These are phyloP conservation scores for Aspergillus asperescens DNA, from an alignment of 495 filamentous ascomycete species.

Conservation along the genomic window DNA sequence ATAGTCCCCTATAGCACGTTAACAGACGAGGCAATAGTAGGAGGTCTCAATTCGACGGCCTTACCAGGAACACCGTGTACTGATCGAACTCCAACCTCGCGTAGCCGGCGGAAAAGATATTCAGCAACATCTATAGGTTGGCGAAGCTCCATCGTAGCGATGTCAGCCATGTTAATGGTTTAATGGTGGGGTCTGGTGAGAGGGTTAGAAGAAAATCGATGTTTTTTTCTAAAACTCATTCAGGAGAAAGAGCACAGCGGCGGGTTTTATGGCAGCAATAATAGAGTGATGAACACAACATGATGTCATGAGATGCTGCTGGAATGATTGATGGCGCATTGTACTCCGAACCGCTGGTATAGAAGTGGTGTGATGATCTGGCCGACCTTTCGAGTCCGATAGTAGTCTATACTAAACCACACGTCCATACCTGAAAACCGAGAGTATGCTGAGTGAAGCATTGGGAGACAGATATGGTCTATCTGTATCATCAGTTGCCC, in stretches of 20 bases:
- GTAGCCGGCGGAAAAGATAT: slow-evolving; percentile 60
- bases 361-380: background rate
- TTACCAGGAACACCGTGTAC: slow-evolving; percentile 61
- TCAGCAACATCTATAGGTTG: slow-evolving; percentile 54
- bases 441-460: background rate
- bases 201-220: background rate
- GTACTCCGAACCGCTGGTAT: background rate
- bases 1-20: slow-evolving; percentile 32
- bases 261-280: background rate
- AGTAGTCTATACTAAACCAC: background rate
- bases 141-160: slow-evolving; percentile 49
- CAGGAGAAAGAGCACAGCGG: background rate
- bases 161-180: slow-evolving; percentile 45
- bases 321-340: background rate
- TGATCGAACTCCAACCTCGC: slow-evolving; percentile 54
- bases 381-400: background rate
- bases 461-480: background rate
- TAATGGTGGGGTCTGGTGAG: background rate
- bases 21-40: background rate
- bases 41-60: slow-evolving; percentile 3
- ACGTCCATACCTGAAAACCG: background rate
- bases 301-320: slow-evolving; percentile 34
- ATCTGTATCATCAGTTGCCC: too few relatives aligned
- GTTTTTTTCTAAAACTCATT: too few relatives aligned
- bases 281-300: slow-evolving; percentile 27